Evolutionary conservation across 176 grass and related monocot genomes (phyloP).

Genomic region (Oryza brachyantha): DNA sequence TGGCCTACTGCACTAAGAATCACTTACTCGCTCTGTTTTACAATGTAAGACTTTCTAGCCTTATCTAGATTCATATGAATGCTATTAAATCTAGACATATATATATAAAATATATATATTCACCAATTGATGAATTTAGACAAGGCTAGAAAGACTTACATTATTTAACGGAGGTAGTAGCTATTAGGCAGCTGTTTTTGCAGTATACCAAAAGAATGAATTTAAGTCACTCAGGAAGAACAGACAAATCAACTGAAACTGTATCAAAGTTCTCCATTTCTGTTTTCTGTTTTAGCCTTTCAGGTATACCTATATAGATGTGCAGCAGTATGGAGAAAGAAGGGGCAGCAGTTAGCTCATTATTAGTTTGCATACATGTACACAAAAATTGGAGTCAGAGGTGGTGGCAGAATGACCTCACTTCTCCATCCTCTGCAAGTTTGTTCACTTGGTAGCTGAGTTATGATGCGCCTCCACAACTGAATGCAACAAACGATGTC

Average conservation of each 20-base stretch:
- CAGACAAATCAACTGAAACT: conserved; percentile 22
- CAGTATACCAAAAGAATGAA: conserved; percentile 18
- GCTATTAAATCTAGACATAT: too few species aligned
- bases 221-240: neutral
- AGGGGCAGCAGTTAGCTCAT: conserved; percentile 11
- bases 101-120: too few species aligned
- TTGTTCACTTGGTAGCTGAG: conserved; percentile 2
- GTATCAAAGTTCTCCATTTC: neutral
- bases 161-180: too few species aligned
- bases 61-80: too few species aligned
- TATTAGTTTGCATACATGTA: conserved; percentile 17
- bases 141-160: too few species aligned
- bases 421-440: neutral
- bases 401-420: neutral
- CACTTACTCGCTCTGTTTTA: too few species aligned
- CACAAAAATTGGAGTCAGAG: conserved; percentile 2
- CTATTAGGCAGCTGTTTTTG: neutral
- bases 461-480: conserved; percentile 14
- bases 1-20: neutral
- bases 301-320: conserved; percentile 6
- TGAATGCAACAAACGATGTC: conserved; percentile 25
- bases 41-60: too few species aligned
- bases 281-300: neutral
- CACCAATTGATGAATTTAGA: too few species aligned
- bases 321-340: conserved; percentile 20